Percentiles rank a stretch among this genome's conserved stretches.
These are phyloP conservation scores for Pseudomicrostroma phylloplanum DNA, from an alignment of 1,284 basidiomycete genomes.

Conservation along the genomic window DNA sequence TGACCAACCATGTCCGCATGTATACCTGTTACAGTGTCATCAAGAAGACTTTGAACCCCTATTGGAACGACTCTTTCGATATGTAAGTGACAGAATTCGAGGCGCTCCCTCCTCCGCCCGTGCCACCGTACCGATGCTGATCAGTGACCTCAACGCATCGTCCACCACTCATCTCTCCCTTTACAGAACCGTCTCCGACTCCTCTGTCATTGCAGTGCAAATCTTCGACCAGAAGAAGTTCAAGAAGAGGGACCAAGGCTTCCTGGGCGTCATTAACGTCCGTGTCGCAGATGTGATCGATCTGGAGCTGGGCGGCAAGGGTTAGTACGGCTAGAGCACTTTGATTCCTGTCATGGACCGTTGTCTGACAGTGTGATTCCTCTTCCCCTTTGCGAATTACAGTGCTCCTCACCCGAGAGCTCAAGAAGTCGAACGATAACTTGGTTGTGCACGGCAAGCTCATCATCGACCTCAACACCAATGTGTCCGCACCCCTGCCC, in stretches of 20 bases:
- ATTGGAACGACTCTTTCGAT: slow-evolving; percentile 51
- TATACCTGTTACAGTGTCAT: slow-evolving; percentile 27
- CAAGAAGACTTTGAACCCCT: slow-evolving; percentile 51
- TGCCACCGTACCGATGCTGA: slow-evolving; percentile 1
- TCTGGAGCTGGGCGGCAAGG: slow-evolving; percentile 78
- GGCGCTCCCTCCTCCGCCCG: not conserved
- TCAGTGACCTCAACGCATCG: too few relatives aligned
- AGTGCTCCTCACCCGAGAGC: slow-evolving; percentile 47
- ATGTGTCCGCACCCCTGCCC: slow-evolving; percentile 43
- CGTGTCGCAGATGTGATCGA: slow-evolving; percentile 83
- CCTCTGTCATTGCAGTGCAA: slow-evolving; percentile 83
- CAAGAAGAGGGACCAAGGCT: slow-evolving; percentile 88
- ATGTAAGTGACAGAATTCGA: slow-evolving; percentile 15
- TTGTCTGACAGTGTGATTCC: slow-evolving; percentile 20
- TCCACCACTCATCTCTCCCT: not conserved
- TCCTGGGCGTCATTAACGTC: slow-evolving; percentile 87
- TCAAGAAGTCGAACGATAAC: slow-evolving; percentile 50
- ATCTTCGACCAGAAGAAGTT: slow-evolving; percentile 97
- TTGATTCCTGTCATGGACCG: slow-evolving; percentile 44
- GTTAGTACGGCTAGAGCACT: slow-evolving; percentile 54
- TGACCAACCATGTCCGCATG: not conserved
- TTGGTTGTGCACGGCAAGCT: slow-evolving; percentile 51
- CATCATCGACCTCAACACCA: slow-evolving; percentile 50
- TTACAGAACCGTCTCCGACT: slow-evolving; percentile 67
- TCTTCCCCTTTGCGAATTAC: not conserved